Evolutionary conservation across 2,329 filamentous ascomycete species (phyloP), one percentile per base, ranked within the genome.

Genomic region (Ramichloridium luteum): DNA sequence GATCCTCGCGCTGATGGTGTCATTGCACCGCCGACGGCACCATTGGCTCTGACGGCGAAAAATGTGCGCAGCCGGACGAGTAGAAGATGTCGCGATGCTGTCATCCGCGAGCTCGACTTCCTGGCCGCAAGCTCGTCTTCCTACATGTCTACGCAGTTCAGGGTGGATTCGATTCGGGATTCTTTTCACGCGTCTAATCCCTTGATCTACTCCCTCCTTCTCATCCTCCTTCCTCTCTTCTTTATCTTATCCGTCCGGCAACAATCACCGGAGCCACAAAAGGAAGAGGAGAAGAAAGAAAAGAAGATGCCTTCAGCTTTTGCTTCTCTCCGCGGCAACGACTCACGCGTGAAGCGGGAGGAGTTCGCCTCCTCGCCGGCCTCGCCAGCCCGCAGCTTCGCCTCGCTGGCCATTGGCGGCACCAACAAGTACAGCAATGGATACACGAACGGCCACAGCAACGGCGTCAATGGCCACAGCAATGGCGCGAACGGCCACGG

Each of bases 401-500:
- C 27, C 4, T 13, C 12, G 10, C 16, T 28, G 14, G 15, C 27
- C 11, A 28, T 16, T 8, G 25, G 13, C 8, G 13, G 13, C 25
- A 13, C 11, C 25, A 27, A 14, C 25, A n/a, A 8, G 8, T n/a
- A 14, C 25, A 27, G 4, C 27, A 28, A 28, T 28, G 27, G 27
- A n/a, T 16, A 13, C n/a, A 16, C n/a, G 8, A 27, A 27, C 13
- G 13, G 25, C 13, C 11, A 14, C 16, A 18, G 20, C 23, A 28
- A 38, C 16, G 32, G 33, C 10, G 23, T 16, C 13, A 38, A 40
- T 25, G 34, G 41, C 31, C 17, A 38, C 16, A 18, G 16, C 34
- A 25, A 33, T 25, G 27, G 18, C 17, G 17, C 37, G 20, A 25
- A 13, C 14, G 8, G 11, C 9, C 22, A 36, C 13, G 25, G 28